These are phyloP conservation scores for Murraya paniculata DNA, from an alignment of 345 rosid species.

Conservation along the genomic window DNA sequence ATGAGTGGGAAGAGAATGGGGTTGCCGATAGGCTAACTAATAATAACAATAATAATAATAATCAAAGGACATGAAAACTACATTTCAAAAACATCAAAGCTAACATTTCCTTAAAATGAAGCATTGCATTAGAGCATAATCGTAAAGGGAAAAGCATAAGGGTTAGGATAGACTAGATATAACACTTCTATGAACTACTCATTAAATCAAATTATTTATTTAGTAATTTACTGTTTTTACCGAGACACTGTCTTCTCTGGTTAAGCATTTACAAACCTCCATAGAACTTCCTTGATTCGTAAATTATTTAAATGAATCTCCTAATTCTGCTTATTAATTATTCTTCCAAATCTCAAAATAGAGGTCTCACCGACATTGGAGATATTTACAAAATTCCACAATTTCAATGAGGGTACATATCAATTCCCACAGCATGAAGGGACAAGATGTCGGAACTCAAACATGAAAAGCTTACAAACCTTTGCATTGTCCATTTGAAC, in stretches of 20 bases:
- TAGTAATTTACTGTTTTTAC: not conserved
- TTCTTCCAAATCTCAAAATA: not conserved
- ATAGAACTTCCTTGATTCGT: not conserved
- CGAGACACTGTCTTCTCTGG: not conserved
- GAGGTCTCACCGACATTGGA: not conserved
- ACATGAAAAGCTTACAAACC: constrained; percentile 44
- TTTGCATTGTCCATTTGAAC: constrained; percentile 73
- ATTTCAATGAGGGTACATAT: not conserved
- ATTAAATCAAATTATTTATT: not conserved
- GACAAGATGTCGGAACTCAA: constrained; percentile 12
- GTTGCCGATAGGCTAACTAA: too few species aligned
- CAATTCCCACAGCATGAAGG: constrained; percentile 3
- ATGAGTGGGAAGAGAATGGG: too few species aligned
- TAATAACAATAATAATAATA: too few species aligned
- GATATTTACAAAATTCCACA: not conserved
- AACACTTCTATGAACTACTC: not conserved
- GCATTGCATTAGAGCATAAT: not conserved
- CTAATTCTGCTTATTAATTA: not conserved
- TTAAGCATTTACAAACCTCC: not conserved
- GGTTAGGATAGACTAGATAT: not conserved
- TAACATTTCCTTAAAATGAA: not conserved
- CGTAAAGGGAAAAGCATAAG: not conserved
- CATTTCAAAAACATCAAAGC: not conserved
- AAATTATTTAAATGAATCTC: not conserved
- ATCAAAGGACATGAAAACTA: not conserved